Evolutionary conservation across 169 alveolate species (phyloP).

Genomic region (Plasmodium gallinaceum): DNA sequence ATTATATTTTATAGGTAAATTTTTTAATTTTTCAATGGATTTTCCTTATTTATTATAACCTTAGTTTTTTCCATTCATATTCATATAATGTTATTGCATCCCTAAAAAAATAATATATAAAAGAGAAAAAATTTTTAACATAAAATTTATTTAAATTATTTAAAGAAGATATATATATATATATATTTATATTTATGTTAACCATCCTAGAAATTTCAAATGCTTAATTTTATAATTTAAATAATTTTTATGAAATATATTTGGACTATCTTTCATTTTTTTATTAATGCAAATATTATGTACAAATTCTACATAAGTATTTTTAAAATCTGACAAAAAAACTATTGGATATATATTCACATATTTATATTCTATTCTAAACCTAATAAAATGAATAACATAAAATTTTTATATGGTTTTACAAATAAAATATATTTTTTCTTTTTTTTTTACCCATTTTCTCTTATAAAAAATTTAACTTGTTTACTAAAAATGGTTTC

Average conservation of each 20-base stretch:
- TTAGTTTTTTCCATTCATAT: slow-evolving; percentile 71
- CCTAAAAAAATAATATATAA: slow-evolving; percentile 19
- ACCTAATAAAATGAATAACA: slow-evolving; percentile 2
- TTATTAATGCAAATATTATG: slow-evolving; percentile 33
- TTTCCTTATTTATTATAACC: slow-evolving; percentile 37
- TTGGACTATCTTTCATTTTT: slow-evolving; percentile 45
- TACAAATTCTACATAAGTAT: slow-evolving; percentile 49
- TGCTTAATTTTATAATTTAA: slow-evolving; percentile 32
- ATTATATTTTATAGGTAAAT: slow-evolving; percentile 8
- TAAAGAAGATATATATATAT: neutral
- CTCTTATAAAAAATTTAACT: slow-evolving; percentile 45
- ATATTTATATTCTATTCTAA: slow-evolving; percentile 7
- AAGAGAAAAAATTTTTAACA: neutral
- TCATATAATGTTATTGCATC: slow-evolving; percentile 40
- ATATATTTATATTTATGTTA: neutral
- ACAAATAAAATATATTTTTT: neutral
- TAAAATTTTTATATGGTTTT: neutral
- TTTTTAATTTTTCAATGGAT: slow-evolving; percentile 5
- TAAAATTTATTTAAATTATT: neutral
- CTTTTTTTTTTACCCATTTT: slow-evolving; percentile 46
- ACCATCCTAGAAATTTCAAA: slow-evolving; percentile 70
- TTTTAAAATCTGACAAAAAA: slow-evolving; percentile 9
- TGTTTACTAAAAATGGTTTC: slow-evolving; percentile 67
- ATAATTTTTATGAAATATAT: slow-evolving; percentile 44
- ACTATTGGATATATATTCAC: slow-evolving; percentile 39